A percentile compares a stretch with the other conserved stretches of the same genome.
Evolutionary conservation across 202 grass and related monocot species (phyloP).

Genomic region (Carex arenaria): DNA sequence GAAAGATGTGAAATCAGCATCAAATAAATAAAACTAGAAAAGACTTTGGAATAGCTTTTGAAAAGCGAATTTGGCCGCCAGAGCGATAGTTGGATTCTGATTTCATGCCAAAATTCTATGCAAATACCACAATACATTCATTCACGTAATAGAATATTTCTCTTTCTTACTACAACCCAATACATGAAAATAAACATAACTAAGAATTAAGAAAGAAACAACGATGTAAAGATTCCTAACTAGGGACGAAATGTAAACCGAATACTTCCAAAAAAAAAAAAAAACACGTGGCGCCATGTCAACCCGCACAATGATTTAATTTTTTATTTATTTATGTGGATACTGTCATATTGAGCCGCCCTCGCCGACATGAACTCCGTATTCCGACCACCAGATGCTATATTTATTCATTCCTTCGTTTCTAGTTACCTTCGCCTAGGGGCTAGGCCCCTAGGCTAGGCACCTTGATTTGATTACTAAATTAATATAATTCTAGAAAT

Average conservation of each 20-base stretch:
- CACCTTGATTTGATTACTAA: background rate
- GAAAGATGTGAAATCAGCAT: constrained; percentile 1
- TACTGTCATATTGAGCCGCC: background rate
- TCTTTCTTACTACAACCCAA: background rate
- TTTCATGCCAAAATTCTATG: constrained; percentile 2
- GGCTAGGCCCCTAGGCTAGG: too few relatives aligned
- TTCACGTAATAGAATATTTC: background rate
- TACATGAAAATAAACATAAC: background rate
- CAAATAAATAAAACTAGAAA: background rate
- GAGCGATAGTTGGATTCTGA: constrained; percentile 17
- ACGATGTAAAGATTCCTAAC: background rate
- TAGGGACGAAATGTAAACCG: background rate
- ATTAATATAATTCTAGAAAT: background rate
- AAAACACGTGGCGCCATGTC: constrained; percentile 14
- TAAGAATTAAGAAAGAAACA: background rate
- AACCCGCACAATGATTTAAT: background rate
- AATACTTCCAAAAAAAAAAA: constrained; percentile 17
- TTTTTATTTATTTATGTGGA: background rate
- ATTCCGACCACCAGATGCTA: background rate
- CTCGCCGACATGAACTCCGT: constrained; percentile 10
- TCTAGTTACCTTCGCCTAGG: background rate
- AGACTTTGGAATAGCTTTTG: constrained; percentile 1
- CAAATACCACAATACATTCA: background rate
- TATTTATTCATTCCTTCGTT: background rate
- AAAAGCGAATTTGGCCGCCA: constrained; percentile 17